Conservation (phyloP, 208 protist genomes). For the Leishmania tarentolae region DNA sequence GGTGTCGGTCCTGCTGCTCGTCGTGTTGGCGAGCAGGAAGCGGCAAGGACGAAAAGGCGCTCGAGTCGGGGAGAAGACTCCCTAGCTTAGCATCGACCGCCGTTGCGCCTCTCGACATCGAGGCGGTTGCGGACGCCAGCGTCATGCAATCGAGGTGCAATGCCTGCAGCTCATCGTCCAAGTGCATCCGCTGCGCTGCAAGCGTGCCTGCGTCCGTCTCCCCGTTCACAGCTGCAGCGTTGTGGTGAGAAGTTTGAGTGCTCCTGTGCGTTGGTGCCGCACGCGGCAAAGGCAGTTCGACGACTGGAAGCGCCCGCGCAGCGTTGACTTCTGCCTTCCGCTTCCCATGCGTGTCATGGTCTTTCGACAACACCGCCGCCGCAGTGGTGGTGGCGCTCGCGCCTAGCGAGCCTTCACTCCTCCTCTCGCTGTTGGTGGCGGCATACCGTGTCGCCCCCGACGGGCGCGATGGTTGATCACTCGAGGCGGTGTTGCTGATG, state of each 20-base stretch:
- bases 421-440: too few species aligned
- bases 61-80: neutral
- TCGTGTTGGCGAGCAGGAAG: neutral
- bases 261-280: neutral
- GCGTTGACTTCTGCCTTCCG: neutral
- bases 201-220: neutral
- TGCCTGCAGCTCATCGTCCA: slow-evolving; percentile 28
- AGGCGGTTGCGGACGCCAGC: neutral
- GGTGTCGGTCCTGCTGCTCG: too few species aligned
- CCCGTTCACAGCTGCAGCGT: too few species aligned
- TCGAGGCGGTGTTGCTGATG: neutral
- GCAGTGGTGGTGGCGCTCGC: neutral
- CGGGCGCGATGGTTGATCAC: neutral
- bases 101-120: neutral
- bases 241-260: neutral
- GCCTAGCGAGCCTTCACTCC: neutral
- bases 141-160: slow-evolving; percentile 30
- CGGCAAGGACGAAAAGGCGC: neutral
- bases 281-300: neutral
- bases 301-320: neutral
- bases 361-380: too few species aligned
- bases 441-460: neutral
- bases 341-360: neutral
- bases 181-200: slow-evolving; percentile 3
- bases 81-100: slow-evolving; percentile 4